phyloP scores from a whole-genome alignment of 257 asterid species.

The Primulina eburnea region DNA sequence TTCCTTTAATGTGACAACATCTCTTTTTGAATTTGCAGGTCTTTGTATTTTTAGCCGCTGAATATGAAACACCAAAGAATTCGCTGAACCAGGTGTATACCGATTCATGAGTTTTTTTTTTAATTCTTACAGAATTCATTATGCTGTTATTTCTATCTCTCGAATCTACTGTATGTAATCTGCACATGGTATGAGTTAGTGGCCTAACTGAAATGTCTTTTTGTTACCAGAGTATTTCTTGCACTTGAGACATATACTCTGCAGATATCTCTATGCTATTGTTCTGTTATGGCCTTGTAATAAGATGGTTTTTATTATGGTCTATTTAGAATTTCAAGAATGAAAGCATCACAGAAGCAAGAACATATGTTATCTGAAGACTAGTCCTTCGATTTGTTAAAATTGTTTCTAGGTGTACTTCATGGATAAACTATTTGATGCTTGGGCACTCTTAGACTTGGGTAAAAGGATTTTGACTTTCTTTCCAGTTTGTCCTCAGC shows the following conservation, averaged over 20 bases:
- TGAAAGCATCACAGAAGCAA: background rate
- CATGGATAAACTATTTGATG: background rate
- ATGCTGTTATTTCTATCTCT: conserved; percentile 2
- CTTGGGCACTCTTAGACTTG: background rate
- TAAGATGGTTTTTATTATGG: background rate
- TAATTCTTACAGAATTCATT: background rate
- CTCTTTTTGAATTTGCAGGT: conserved; percentile 49
- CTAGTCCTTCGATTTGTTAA: background rate
- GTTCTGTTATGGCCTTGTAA: background rate
- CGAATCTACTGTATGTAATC: conserved; percentile 10
- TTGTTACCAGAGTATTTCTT: background rate
- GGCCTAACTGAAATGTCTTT: background rate
- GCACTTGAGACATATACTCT: background rate
- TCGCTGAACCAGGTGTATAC: conserved; percentile 70
- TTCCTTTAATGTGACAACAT: conserved; percentile 5
- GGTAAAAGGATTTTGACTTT: background rate
- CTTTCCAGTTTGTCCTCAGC: background rate
- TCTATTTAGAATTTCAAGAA: background rate
- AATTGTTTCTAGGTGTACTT: background rate
- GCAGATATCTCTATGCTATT: background rate
- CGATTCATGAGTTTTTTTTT: background rate
- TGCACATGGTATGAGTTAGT: conserved; percentile 7
- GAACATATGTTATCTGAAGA: background rate
- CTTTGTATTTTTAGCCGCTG: conserved; percentile 94
- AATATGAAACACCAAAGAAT: conserved; percentile 81